Conservation (phyloP, 75 land plant species). For the Pinus taeda region DNA sequence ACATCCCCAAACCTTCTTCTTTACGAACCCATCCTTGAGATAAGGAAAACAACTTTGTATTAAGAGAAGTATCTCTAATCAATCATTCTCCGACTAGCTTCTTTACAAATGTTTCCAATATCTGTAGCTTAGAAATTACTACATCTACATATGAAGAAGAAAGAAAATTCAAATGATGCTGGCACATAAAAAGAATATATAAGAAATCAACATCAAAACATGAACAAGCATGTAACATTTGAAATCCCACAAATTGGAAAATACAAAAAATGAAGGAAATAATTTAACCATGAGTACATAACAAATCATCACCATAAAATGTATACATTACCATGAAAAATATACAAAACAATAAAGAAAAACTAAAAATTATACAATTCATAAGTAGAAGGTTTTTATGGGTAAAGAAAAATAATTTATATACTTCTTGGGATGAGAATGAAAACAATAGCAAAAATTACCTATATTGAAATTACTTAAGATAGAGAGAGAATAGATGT, state of each 20-base stretch:
- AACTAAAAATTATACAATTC: neutral
- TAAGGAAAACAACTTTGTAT: conserved; percentile 72
- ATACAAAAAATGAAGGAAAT: neutral
- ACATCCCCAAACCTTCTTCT: conserved; percentile 91
- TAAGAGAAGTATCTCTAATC: conserved; percentile 61
- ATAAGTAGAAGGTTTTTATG: neutral
- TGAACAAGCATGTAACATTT: neutral
- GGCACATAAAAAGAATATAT: conserved; percentile 30
- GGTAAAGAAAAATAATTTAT: neutral
- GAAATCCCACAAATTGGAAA: neutral
- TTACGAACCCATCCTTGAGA: conserved; percentile 99
- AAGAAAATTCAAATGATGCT: conserved; percentile 76
- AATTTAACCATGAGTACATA: neutral
- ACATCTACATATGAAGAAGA: conserved; percentile 87
- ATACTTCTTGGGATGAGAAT: too few relatives aligned
- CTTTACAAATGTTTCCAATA: conserved; percentile 82
- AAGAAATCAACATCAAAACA: neutral
- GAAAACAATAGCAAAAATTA: too few relatives aligned
- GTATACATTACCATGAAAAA: neutral
- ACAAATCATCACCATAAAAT: neutral
- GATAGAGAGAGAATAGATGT: too few relatives aligned
- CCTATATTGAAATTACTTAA: too few relatives aligned
- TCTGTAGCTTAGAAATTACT: conserved; percentile 72
- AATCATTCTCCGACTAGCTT: conserved; percentile 65
- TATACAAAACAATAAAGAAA: neutral